phyloP scores from a whole-genome alignment of 306 rosid genomes.

The Corylus avellana region DNA sequence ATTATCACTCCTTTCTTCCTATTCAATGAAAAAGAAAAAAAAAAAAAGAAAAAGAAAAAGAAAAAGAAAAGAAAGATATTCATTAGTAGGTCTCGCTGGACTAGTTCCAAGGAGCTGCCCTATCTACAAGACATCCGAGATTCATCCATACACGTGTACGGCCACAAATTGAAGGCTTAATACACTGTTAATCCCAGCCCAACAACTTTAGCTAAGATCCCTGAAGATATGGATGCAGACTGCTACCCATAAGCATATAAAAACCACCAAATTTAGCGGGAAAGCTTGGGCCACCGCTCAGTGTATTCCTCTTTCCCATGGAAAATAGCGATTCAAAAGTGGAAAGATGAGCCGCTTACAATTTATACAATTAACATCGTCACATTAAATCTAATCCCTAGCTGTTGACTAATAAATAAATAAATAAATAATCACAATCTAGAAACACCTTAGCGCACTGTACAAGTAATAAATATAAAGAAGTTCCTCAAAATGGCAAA shows the following conservation, averaged over 20 bases:
- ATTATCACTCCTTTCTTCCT: not conserved
- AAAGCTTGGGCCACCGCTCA: not conserved
- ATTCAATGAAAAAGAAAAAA: no score
- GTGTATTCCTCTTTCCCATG: not conserved
- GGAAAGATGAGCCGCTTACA: not conserved
- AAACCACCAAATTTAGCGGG: slow-evolving; percentile 13
- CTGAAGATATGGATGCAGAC: slow-evolving; percentile 12
- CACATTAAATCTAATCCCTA: not conserved
- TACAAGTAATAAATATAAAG: no score
- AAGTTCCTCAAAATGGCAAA: no score
- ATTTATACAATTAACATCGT: not conserved
- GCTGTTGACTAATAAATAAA: not conserved
- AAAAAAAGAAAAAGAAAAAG: no score
- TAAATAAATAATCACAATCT: no score
- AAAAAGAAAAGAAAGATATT: not conserved
- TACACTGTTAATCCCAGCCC: not conserved
- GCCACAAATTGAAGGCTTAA: not conserved
- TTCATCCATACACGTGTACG: slow-evolving; percentile 21
- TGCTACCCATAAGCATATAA: slow-evolving; percentile 1
- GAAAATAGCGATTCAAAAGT: not conserved
- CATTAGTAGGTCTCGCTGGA: not conserved
- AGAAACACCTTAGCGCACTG: no score
- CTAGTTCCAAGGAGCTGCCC: not conserved
- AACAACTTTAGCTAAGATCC: not conserved
- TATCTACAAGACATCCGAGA: not conserved